Percentiles rank a stretch among this genome's conserved stretches.
These are phyloP conservation scores for Lentinula sp. DNA, from an alignment of 768 basidiomycete genomes.

Conservation along the genomic window DNA sequence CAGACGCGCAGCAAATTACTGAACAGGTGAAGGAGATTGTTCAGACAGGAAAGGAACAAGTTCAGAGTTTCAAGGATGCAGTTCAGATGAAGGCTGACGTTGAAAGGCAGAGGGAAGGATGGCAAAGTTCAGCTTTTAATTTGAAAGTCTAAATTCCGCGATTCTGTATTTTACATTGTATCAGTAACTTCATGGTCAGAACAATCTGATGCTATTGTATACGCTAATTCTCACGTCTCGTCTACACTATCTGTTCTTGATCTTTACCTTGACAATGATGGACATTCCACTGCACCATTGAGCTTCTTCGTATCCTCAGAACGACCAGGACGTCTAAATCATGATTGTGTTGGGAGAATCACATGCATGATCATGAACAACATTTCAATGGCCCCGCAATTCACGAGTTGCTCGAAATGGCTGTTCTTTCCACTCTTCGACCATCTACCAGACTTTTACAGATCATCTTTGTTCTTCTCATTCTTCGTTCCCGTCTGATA, in stretches of 20 bases:
- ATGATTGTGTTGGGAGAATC: neutral
- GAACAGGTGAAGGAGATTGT: constrained; percentile 20
- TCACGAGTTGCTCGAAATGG: neutral
- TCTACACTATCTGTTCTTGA: too few species aligned
- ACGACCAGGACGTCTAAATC: too few species aligned
- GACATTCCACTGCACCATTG: neutral
- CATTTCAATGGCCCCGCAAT: neutral
- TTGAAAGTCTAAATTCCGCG: neutral
- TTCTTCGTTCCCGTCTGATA: constrained; percentile 42
- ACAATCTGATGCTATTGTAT: too few species aligned
- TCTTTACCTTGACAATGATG: too few species aligned
- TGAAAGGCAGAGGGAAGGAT: constrained; percentile 34
- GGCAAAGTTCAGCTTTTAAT: constrained; percentile 42
- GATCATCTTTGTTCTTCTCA: constrained; percentile 38
- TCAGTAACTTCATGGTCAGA: too few species aligned
- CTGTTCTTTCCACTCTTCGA: neutral
- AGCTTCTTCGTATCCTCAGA: neutral
- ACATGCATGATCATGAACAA: neutral
- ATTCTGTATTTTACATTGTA: neutral
- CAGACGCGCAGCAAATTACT: constrained; percentile 20
- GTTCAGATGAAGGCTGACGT: constrained; percentile 32
- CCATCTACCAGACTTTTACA: constrained; percentile 26
- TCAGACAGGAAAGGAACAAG: constrained; percentile 26
- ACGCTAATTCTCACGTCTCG: too few species aligned
- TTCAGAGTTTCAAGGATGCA: constrained; percentile 36